phyloP scores from a whole-genome alignment of 345 rosid genomes.

The Camelina sativa region DNA sequence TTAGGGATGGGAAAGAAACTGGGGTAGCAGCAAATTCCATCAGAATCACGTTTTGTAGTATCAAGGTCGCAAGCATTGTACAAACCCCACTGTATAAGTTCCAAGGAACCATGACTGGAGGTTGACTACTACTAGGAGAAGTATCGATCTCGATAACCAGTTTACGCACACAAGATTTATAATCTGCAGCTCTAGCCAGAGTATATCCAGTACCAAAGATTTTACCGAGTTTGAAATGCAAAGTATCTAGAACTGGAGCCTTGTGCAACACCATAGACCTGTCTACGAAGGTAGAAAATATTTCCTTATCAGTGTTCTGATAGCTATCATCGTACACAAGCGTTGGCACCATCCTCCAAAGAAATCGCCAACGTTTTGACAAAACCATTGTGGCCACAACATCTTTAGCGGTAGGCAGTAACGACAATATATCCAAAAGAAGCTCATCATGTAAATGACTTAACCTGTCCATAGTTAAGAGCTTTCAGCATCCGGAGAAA shows the following conservation, averaged over 20 bases:
- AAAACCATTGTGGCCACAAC: slow-evolving; percentile 5
- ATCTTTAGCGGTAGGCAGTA: neutral
- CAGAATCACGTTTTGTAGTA: neutral
- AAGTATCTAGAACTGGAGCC: slow-evolving; percentile 7
- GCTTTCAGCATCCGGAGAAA: neutral
- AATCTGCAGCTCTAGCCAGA: neutral
- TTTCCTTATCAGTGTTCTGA: neutral
- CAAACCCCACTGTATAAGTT: neutral
- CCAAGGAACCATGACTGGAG: neutral
- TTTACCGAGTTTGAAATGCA: slow-evolving; percentile 10
- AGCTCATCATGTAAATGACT: neutral
- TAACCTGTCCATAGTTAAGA: neutral
- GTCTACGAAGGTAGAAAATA: neutral
- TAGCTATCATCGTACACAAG: neutral
- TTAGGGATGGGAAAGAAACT: neutral
- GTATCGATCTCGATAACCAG: neutral
- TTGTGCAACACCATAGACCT: slow-evolving; percentile 2
- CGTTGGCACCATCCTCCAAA: slow-evolving; percentile 7
- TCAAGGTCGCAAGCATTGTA: neutral
- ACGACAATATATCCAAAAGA: neutral
- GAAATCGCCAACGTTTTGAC: neutral
- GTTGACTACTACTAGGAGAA: neutral
- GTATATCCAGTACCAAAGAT: neutral
- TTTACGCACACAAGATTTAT: neutral
- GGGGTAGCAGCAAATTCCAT: neutral